Conservation (phyloP, 805 yeast species). For the Zygoascus bituminiphila region DNA sequence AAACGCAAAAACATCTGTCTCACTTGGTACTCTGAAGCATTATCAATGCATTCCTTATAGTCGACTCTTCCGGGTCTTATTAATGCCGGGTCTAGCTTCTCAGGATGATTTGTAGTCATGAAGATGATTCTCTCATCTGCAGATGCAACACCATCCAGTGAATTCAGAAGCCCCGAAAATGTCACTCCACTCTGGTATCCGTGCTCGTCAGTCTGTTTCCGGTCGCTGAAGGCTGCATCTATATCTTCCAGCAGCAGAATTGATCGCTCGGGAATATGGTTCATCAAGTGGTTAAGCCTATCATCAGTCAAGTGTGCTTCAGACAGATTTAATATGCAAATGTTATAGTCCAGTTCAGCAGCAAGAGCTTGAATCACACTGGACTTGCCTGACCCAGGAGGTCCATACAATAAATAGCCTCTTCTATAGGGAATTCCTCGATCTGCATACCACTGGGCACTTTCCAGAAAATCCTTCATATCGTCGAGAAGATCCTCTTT, state of each 20-base stretch:
- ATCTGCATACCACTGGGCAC: constrained; percentile 87
- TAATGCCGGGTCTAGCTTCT: constrained; percentile 83
- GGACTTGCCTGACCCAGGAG: constrained; percentile 97
- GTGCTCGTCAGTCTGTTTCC: constrained; percentile 66
- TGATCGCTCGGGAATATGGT: constrained; percentile 87
- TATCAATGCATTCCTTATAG: constrained; percentile 68
- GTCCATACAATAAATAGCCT: constrained; percentile 90
- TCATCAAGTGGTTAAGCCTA: constrained; percentile 88
- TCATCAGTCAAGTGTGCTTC: constrained; percentile 93
- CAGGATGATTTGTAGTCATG: constrained; percentile 98
- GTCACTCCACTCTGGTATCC: constrained; percentile 88
- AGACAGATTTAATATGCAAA: constrained; percentile 83
- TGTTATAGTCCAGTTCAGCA: constrained; percentile 91
- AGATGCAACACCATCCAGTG: constrained; percentile 94
- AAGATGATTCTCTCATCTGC: constrained; percentile 95
- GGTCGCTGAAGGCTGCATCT: constrained; percentile 87
- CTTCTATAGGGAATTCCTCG: constrained; percentile 97
- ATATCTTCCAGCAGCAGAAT: constrained; percentile 82
- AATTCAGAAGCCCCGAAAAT: constrained; percentile 86
- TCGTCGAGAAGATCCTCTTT: constrained; percentile 59
- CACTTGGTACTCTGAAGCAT: constrained; percentile 80
- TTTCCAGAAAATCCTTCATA: constrained; percentile 66
- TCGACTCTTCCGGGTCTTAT: constrained; percentile 94
- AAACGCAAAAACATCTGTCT: constrained; percentile 79
- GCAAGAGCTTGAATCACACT: constrained; percentile 95